Evolutionary conservation across 257 asterid genomes (phyloP), one percentile per base, ranked within the genome.

Genomic region (Forsythia viridissima): DNA sequence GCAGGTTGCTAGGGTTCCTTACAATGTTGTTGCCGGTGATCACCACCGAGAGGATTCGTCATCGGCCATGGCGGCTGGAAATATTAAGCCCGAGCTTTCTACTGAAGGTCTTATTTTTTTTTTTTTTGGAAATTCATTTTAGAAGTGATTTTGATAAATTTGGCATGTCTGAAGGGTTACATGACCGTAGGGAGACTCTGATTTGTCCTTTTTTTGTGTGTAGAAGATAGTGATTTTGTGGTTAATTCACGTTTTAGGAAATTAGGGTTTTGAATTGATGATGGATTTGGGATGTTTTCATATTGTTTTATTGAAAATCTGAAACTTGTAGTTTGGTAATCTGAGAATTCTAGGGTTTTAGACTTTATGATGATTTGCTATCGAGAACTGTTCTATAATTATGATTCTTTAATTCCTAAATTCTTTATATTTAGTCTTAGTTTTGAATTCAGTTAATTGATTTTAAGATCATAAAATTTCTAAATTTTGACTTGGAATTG

Each of bases 21-120:
- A 82, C 79, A 86, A 83, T 87, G 87, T 71, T 48, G 80, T 76
- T 37, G 75, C 78, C 44, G 70, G 8, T 30, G 90, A 89, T 88
- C 90, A 89, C 40, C 88, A 78, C 36, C 85, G 86, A 57, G 90
- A 86, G 65, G 90, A 86, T 61, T 82, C 90, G 3, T 76, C 88
- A 40, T 38, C 82, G 75, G 73, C 85, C 48, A 77, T 85, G 81
- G 67, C 86, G 66, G 72, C 89, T 13, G 67, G 81, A 39, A 63
- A 63, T 78, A 78, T 87, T 79, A 92, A 87, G 87, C 92, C 83
- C 70, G 93, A 90, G 81, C 80, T 79, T 81, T 78, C 95, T 73
- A 84, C 88, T 36, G 97, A 92, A 89, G 98, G 97, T 92, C 34
- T 30, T 30, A 30, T 30, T 30, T 30, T 10, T 79, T 12, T 12